Evolutionary conservation across 805 yeast genomes (phyloP), one percentile per base, ranked within the genome.

Genomic region (Monosporozyma yasuniensis): DNA sequence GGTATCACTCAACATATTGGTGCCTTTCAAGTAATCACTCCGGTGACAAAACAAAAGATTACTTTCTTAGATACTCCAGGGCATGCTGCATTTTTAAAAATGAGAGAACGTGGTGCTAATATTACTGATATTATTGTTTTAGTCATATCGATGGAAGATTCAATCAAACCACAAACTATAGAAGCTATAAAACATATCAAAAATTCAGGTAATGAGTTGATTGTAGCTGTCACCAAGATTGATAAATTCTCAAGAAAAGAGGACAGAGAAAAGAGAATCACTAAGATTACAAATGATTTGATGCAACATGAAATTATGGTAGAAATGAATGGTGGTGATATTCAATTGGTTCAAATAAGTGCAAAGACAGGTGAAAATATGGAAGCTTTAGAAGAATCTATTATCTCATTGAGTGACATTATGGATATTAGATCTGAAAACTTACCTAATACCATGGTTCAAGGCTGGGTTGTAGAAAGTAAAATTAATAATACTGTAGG

Each of bases 1-100:
- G 98, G 99, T 18, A 93, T 93, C 47, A 93, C 99, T 0, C 99
- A 93, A 66, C 97, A 89, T 64, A 93, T 93, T 50, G 99, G 99
- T 65, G 98, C 99, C 0, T 93, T 93, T 59, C 83, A 91, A 14
- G 93, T 91, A 22, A 72, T 73, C n/a, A 78, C 96, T 0, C 90
- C 93, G 0, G 64, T 76, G 1, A 78, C 93, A 0, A 81, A 83
- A 59, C 84, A 83, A 63, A 72, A 72, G 41, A 87, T 93, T 55
- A 91, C 98, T 0, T 91, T 93, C 56, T 74, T 93, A 53, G 99
- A 93, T 66, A 93, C 99, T 0, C 99, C 99, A 0, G 99, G 99
- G 0, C 99, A 93, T 69, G 95, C 96, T 10, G 98, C 98, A 0
- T 93, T 93, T 63, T 72, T 93, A 55, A 89, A 89, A 60, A 89